Base-by-base conservation (phyloP, 306 rosid genomes). In the Astragalus membranaceus region DNA sequence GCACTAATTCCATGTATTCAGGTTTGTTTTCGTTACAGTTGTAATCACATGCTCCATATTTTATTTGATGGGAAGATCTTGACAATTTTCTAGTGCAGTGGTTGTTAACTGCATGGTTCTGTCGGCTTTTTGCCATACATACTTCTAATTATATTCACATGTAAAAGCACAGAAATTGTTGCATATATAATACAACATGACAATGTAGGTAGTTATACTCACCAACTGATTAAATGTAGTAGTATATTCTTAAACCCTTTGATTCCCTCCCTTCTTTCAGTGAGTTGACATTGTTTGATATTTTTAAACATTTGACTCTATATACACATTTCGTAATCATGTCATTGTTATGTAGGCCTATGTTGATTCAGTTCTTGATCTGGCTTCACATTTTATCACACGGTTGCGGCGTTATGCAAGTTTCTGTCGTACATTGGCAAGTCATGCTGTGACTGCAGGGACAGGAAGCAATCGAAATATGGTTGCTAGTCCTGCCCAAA, bases 351-450 rank as follows among this genome's bases (percentile, higher is more conserved):
- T 86, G 68, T 90, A 94, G 98, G 98, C 97, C 57, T 94, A 94
- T 56, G 98, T 88, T 58, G 97, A 94, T 81, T 96, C 98, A 10
- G 91, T 94, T 74, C 97, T 94, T 76, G 98, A 94, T 94, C 88
- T 94, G 46, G 98, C 98, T 76, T 94, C 97, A 35, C 98, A 94
- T 83, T 90, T 94, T 76, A 90, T 90, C 69, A 94, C 98, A 46
- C 95, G 98, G 52, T 84, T 94, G 82, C 87, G 96, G 72, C 96
- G 97, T 39, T 88, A 90, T 79, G 95, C 96, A 46, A 88, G 96
- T 83, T 90, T 90, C 73, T 94, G 97, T 36, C 98, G 95, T 66
- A 90, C 97, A 72, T 64, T 94, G 87, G 98, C 96, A 20, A 94
- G 87, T 84, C 98, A 88, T 79, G 92, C 97, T 78, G 93, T 85